phyloP scores from a whole-genome alignment of 148 eudicot genomes.

The Rhododendron kiyosumense region DNA sequence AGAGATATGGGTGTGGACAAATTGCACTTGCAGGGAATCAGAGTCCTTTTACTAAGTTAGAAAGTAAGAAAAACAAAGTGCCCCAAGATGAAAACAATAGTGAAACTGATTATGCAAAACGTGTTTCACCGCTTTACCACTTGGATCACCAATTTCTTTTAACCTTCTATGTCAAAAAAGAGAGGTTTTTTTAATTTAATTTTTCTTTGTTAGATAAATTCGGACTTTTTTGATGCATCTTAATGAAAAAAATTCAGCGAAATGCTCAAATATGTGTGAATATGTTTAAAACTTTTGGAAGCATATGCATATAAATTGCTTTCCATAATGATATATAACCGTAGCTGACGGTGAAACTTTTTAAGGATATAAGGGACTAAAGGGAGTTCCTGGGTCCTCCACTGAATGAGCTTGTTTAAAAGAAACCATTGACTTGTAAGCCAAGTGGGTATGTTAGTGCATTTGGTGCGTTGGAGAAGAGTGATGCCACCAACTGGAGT shows the following conservation, averaged over 20 bases:
- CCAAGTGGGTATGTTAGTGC: background rate
- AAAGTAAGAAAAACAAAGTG: background rate
- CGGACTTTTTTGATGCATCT: background rate
- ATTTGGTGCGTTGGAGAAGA: background rate
- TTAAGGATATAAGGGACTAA: background rate
- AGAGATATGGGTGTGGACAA: background rate
- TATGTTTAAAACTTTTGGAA: background rate
- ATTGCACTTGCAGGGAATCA: background rate
- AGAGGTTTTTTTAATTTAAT: too few species aligned
- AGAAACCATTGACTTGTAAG: background rate
- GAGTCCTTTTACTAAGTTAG: background rate
- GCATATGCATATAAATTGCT: background rate
- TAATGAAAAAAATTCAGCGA: background rate
- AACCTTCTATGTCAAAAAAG: background rate
- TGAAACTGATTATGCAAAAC: background rate
- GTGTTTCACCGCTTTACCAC: background rate
- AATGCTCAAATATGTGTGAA: background rate
- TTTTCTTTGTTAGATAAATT: background rate
- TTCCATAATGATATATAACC: background rate
- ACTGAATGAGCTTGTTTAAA: background rate
- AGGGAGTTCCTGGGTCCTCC: background rate
- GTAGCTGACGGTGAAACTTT: background rate
- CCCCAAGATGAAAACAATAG: background rate
- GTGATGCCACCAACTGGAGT: background rate
- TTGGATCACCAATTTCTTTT: background rate